phyloP scores from a whole-genome alignment of 1,284 basidiomycete species.

The Leccinum insolens region DNA sequence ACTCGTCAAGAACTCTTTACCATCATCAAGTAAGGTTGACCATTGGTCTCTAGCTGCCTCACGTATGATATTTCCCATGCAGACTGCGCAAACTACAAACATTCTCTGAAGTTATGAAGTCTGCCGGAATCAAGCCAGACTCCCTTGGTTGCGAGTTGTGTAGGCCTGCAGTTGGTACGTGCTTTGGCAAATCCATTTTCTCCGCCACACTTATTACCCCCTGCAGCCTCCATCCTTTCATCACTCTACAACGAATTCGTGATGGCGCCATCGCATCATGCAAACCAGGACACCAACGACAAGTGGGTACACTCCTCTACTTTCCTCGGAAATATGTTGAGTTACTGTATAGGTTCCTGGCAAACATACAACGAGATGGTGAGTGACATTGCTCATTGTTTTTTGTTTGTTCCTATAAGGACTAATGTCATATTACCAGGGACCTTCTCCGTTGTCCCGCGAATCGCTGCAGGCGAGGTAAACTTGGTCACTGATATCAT shows the following conservation, averaged over 20 bases:
- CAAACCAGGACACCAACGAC: conserved; percentile 76
- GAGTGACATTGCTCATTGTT: conserved; percentile 7
- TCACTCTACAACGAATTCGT: conserved; percentile 73
- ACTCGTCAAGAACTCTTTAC: conserved; percentile 71
- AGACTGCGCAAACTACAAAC: conserved; percentile 65
- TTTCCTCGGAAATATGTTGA: background rate
- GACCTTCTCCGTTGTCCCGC: conserved; percentile 75
- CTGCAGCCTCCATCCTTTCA: conserved; percentile 53
- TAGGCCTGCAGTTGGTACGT: conserved; percentile 67
- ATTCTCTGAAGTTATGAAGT: conserved; percentile 59
- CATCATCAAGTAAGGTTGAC: conserved; percentile 50
- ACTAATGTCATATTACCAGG: conserved; percentile 30
- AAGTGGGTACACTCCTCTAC: conserved; percentile 14
- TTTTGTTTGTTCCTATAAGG: background rate
- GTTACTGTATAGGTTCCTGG: conserved; percentile 49
- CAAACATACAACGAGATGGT: conserved; percentile 78
- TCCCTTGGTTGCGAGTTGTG: conserved; percentile 75
- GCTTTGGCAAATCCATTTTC: background rate
- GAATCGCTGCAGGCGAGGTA: conserved; percentile 67
- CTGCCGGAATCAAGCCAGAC: conserved; percentile 50
- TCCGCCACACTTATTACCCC: background rate
- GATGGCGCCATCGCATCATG: conserved; percentile 65
- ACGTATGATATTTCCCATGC: background rate
- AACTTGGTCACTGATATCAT: background rate
- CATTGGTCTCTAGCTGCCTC: background rate